A percentile compares a stretch with the other conserved stretches of the same genome.
Conservation (phyloP, 257 asterid genomes). For the Anisodus acutangulus region DNA sequence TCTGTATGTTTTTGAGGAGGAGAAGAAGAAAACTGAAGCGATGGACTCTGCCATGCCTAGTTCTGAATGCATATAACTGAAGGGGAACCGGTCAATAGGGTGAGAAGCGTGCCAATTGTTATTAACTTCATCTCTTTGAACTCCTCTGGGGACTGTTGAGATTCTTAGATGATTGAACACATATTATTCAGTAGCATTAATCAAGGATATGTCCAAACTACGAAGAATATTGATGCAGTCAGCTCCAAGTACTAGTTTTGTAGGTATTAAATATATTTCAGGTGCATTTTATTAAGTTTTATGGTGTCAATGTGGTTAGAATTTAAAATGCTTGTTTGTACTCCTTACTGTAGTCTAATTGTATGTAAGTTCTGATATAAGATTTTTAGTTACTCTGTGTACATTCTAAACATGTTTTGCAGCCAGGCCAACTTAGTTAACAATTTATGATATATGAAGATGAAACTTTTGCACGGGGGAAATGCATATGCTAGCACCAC, state of each 20-base stretch:
- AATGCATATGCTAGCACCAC: neutral
- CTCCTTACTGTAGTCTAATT: neutral
- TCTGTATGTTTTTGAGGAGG: neutral
- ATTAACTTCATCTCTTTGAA: neutral
- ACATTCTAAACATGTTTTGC: neutral
- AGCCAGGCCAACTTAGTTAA: neutral
- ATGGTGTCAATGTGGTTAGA: neutral
- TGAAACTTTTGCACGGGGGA: neutral
- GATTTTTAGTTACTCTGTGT: neutral
- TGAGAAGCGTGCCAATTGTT: neutral
- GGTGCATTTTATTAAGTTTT: neutral
- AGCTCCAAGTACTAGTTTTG: slow-evolving; percentile 5
- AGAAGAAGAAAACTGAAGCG: neutral
- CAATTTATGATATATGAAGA: neutral
- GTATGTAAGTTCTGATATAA: neutral
- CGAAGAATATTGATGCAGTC: neutral
- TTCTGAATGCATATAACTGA: neutral
- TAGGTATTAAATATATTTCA: neutral
- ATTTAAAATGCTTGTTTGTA: neutral
- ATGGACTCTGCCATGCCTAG: neutral
- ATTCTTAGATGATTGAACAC: neutral
- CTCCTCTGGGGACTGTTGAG: neutral
- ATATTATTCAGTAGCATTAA: neutral
- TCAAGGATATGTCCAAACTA: neutral
- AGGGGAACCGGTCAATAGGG: neutral